Base-by-base conservation (phyloP, 257 asterid species). In the Gynochthodes officinalis region DNA sequence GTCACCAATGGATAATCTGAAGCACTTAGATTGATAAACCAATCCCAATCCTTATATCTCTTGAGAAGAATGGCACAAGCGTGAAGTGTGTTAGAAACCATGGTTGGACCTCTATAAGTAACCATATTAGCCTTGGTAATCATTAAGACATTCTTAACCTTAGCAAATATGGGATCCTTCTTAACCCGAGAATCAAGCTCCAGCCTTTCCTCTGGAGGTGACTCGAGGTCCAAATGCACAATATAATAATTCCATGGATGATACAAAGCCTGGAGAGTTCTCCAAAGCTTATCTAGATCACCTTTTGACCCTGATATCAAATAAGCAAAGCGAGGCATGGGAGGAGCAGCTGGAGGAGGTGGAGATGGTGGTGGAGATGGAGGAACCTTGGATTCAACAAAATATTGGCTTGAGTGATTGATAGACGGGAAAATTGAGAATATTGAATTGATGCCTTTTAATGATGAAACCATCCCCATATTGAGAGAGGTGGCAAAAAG, bases 1-100 rank as follows among this genome's bases (percentile, higher is more conserved):
- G 98, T 94, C 78, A 94, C 96, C 85, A 94, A 81, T 15, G 99
- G 99, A 81, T 94, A 94, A 84, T 94, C 99, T n/a, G 99, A 94
- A 75, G 99, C 98, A 64, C 99, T 94, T 54, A 94, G 90, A 78
- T 94, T 94, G 58, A 94, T 94, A 82, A 94, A 94, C 98, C 99
- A 94, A 80, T 92, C 97, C 99, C 99, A 94, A 70, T 94, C 97
- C 67, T 81, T 79, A 74, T 50, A 69, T 77, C 61, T 85, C 89
- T 89, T 94, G 46, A 94, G 89, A 58, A 94, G 91, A 85, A 94
- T 81, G 62, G 99, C 95, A 37, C 98, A 90, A 2, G 98, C 96
- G 43, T 94, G 99, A 75, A 94, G 99, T 28, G 99, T 94, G 76
- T 92, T 94, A 23, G 98, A 70, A 57, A 94, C 95, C 99, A 94